These are phyloP conservation scores for Globisporangium viniferum DNA, from an alignment of 352 stramenopile species.

Conservation along the genomic window DNA sequence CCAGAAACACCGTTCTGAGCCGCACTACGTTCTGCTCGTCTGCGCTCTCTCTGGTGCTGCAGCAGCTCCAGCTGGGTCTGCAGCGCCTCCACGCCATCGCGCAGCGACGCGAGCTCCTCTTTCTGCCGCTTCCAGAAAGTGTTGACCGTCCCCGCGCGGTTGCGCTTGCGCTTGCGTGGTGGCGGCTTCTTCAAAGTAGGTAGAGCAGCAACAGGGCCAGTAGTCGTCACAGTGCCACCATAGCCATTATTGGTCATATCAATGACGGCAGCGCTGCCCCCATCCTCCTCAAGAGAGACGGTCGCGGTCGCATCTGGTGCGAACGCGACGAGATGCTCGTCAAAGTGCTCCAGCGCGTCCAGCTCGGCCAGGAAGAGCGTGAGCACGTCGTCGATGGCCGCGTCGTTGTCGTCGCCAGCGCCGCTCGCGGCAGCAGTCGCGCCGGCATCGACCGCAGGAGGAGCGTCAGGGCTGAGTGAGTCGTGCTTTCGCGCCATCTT, in stretches of 20 bases:
- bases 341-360: neutral
- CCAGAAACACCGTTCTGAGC: neutral
- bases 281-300: neutral
- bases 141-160: slow-evolving; percentile 12
- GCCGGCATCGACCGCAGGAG: too few relatives aligned
- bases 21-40: neutral
- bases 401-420: neutral
- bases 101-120: slow-evolving; percentile 27
- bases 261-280: too few relatives aligned
- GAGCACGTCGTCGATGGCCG: neutral
- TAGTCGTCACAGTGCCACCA: neutral
- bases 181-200: neutral
- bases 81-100: slow-evolving; percentile 24
- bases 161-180: slow-evolving; percentile 18
- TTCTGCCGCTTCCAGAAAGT: slow-evolving; percentile 32
- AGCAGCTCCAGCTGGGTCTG: slow-evolving; percentile 27
- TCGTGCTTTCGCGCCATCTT: neutral
- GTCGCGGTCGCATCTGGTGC: too few relatives aligned
- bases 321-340: neutral
- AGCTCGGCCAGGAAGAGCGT: neutral
- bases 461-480: too few relatives aligned
- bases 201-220: neutral
- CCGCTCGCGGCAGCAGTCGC: too few relatives aligned
- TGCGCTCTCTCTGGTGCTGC: slow-evolving; percentile 10
- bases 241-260: neutral